These are phyloP conservation scores for Dryas integrifolia DNA, from an alignment of 331 rosid species.

Conservation along the genomic window DNA sequence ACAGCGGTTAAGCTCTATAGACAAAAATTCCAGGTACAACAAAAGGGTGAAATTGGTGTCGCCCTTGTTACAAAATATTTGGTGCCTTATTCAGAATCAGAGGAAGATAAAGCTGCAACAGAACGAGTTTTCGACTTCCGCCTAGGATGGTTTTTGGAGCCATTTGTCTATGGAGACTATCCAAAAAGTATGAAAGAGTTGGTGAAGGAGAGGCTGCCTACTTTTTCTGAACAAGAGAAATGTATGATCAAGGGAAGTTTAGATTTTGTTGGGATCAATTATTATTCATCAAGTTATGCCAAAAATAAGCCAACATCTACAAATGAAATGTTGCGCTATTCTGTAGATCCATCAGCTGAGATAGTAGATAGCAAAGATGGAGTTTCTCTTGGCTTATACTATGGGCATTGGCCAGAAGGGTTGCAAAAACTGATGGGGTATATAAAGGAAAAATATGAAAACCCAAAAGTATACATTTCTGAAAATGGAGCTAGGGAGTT, in stretches of 20 bases:
- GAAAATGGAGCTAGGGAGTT: slow-evolving; percentile 7
- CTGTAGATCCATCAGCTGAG: slow-evolving; percentile 11
- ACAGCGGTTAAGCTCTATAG: slow-evolving; percentile 19
- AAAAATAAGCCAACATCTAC: slow-evolving; percentile 4
- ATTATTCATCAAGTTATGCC: slow-evolving; percentile 23
- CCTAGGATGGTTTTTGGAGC: slow-evolving; percentile 34
- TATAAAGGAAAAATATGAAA: slow-evolving; percentile 8
- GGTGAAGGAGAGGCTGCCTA: slow-evolving; percentile 24
- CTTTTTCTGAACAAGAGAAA: slow-evolving; percentile 24
- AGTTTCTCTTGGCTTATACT: not conserved
- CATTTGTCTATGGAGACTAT: slow-evolving; percentile 28
- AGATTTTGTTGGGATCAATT: slow-evolving; percentile 36
- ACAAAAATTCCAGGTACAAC: slow-evolving; percentile 10
- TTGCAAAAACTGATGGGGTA: slow-evolving; percentile 14
- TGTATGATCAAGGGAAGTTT: slow-evolving; percentile 13
- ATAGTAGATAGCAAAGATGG: not conserved
- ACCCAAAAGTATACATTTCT: slow-evolving; percentile 15
- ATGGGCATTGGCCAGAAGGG: slow-evolving; percentile 10
- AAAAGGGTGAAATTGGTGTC: no score
- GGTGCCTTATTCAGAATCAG: slow-evolving; percentile 26
- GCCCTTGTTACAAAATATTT: no score
- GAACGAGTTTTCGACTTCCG: slow-evolving; percentile 28
- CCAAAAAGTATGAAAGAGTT: slow-evolving; percentile 23
- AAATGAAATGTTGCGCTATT: slow-evolving; percentile 7
- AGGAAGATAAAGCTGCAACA: slow-evolving; percentile 29